Percentiles rank a stretch among this genome's conserved stretches.
These are phyloP conservation scores for Chrysopogon serrulatus DNA, from an alignment of 176 grass and related monocot genomes.

Conservation along the genomic window DNA sequence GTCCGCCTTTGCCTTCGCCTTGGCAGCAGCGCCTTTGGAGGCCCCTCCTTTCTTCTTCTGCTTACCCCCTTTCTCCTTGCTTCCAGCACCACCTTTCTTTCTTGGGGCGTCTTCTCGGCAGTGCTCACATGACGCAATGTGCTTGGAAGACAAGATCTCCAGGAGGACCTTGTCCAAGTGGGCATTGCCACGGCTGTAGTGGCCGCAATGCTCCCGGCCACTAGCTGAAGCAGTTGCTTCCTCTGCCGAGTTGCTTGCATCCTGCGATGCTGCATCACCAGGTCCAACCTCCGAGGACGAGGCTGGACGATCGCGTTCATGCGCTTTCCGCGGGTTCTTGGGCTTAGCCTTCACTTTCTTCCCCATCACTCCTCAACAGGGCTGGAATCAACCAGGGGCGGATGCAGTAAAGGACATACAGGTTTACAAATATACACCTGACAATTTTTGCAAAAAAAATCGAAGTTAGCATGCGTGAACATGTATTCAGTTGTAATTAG, in stretches of 20 bases:
- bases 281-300: slow-evolving; percentile 32
- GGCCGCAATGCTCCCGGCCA: slow-evolving; percentile 54
- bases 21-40: slow-evolving; percentile 1
- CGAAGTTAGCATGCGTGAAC: not conserved
- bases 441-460: not conserved
- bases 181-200: slow-evolving; percentile 38
- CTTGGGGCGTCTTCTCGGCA: slow-evolving; percentile 65
- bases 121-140: slow-evolving; percentile 54
- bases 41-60: slow-evolving; percentile 68
- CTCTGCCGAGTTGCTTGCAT: slow-evolving; percentile 13
- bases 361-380: not conserved
- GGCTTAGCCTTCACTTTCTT: slow-evolving; percentile 5
- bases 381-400: not conserved
- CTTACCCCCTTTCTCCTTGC: slow-evolving; percentile 49
- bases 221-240: slow-evolving; percentile 31
- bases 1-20: slow-evolving; percentile 37
- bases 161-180: slow-evolving; percentile 60
- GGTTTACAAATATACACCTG: not conserved
- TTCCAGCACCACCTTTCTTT: slow-evolving; percentile 39
- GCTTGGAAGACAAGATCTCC: slow-evolving; percentile 53
- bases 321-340: not conserved
- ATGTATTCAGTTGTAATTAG: not conserved
- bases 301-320: not conserved
- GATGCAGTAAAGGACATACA: not conserved
- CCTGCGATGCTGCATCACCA: slow-evolving; percentile 21